Percentiles rank a stretch among this genome's conserved stretches.
Evolutionary conservation across 164 flowering plant genomes (phyloP).

Genomic region (Vitis rotundifolia): DNA sequence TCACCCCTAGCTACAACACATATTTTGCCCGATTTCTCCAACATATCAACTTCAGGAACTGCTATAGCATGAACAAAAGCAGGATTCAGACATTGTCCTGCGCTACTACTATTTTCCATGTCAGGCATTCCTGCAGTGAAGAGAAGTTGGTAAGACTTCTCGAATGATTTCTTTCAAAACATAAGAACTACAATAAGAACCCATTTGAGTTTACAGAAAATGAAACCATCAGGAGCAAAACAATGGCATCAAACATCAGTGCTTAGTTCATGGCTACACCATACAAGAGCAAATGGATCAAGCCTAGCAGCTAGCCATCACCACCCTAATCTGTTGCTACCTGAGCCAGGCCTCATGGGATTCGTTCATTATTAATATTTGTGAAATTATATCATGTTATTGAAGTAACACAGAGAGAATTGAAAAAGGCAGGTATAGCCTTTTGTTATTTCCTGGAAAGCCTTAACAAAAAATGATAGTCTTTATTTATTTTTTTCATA

Average conservation of each 20-base stretch:
- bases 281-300: too few relatives aligned
- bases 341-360: too few relatives aligned
- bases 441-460: neutral
- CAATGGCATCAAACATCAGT: neutral
- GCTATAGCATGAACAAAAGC: conserved; percentile 89
- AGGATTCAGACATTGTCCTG: conserved; percentile 77
- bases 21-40: conserved; percentile 56
- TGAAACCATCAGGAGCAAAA: neutral
- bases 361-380: too few relatives aligned
- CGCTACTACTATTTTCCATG: conserved; percentile 24
- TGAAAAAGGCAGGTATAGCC: neutral
- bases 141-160: neutral
- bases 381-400: neutral
- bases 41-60: conserved; percentile 75
- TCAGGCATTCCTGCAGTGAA: conserved; percentile 45
- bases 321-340: too few relatives aligned
- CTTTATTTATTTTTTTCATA: too few relatives aligned
- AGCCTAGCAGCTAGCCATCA: too few relatives aligned
- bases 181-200: neutral
- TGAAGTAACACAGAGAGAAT: neutral
- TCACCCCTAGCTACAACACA: conserved; percentile 93
- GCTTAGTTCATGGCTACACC: too few relatives aligned
- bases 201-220: neutral
- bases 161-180: neutral
- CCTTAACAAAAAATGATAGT: neutral